Evolutionary conservation across 371 early-diverging fungal species (phyloP), one percentile per base, ranked within the genome.

Genomic region (Actinomucor elegans): DNA sequence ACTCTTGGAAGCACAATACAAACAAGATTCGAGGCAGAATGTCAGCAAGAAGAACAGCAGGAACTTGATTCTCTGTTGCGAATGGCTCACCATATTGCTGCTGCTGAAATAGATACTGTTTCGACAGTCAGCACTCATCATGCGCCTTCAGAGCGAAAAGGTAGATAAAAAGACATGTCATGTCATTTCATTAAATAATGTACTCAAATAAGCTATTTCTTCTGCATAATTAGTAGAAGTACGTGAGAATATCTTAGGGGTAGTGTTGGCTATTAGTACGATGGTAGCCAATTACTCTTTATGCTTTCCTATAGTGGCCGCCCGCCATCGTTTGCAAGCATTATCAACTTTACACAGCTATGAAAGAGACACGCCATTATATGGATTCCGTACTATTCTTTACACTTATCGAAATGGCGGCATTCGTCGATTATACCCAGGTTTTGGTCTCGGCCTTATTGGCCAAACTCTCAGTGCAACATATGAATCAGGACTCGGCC

Each of bases 301-400:
- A 2, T 77, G 82, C 40, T 84, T 80, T 40, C 84, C 84, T 0
- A 73, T 81, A 40, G 80, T 84, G 21, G 84, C 77, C 7, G 75
- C 77, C 5, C 62, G 84, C 8, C 80, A 84, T 55, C 65, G 80
- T 12, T 57, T 62, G 8, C 73, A 75, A 36, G 71, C 72, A 4
- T 42, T 71, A 29, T 57, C 75, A 1, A 21, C 36, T 1, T 36
- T 45, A 21, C 18, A 63, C 27, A 47, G 54, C 15, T 52, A 57
- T 42, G 29, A 46, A 51, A 46, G 61, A 67, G 69, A 79, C 50
- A 57, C 79, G 12, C 83, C 83, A 0, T 10, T 67, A 11, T 64
- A 68, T 18, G 75, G 75, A 9, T 59, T 66, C 14, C 48, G 57
- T 0, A 71, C 64, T 14, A 63, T 81, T 1, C 42, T 55, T 0